A percentile compares a stretch with the other conserved stretches of the same genome.
Evolutionary conservation across 163 green algal species (phyloP).

Genomic region (Scenedesmus sp.): DNA sequence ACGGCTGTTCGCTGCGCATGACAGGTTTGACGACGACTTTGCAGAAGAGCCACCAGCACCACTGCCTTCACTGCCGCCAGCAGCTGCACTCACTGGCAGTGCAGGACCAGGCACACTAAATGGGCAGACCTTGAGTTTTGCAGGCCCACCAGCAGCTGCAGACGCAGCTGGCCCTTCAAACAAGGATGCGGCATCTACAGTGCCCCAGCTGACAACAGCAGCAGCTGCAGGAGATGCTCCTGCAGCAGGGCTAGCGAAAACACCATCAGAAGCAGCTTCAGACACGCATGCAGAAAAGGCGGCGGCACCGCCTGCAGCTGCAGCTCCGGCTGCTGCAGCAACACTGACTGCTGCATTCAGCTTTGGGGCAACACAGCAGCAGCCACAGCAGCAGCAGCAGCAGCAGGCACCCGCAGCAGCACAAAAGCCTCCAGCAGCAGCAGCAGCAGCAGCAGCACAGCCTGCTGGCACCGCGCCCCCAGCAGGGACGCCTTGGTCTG

Average conservation of each 20-base stretch:
- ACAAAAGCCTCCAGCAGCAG: not conserved
- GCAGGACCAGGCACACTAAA: not conserved
- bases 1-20: not conserved
- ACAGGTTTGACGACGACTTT: constrained; percentile 30
- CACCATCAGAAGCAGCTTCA: not conserved
- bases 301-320: not conserved
- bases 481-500: not conserved
- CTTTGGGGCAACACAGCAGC: not conserved
- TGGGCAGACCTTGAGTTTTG: not conserved
- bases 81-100: not conserved
- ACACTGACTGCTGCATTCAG: not conserved
- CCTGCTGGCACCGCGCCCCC: not conserved
- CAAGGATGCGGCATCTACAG: not conserved
- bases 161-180: not conserved
- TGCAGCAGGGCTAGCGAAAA: not conserved
- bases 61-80: not conserved
- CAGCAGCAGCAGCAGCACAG: not conserved
- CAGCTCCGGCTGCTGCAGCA: not conserved
- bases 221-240: not conserved
- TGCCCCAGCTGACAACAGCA: not conserved
- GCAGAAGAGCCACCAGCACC: constrained; percentile 20
- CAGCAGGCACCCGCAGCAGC: not conserved
- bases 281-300: not conserved
- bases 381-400: constrained; percentile 5
- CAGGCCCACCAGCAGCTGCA: not conserved